Evolutionary conservation across 2,329 filamentous ascomycete genomes (phyloP), one percentile per base, ranked within the genome.

Genomic region (Emmonsiellopsis sp.): DNA sequence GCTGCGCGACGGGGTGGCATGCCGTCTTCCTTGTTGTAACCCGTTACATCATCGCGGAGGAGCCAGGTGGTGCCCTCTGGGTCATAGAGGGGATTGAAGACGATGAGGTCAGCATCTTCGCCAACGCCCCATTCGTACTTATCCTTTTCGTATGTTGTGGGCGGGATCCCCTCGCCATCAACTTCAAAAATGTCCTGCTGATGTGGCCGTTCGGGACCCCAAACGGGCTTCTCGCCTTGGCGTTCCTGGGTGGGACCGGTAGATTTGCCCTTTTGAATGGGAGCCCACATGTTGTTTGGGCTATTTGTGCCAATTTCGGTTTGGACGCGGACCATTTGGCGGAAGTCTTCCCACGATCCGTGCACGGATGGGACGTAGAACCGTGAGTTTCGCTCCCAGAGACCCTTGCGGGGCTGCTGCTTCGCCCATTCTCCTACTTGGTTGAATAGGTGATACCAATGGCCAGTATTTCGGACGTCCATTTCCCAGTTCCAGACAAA

Each of bases 401-500:
- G 76, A 0, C 86, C 85, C 68, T 89, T 90, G 10, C 88, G 78
- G 1, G 88, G 87, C 69, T 93, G 88, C 46, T 80, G 72, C 58
- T 78, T 81, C 13, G 86, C 79, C 85, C 86, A 93, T 44, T 74
- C 72, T 62, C 82, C 79, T 38, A 89, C 73, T 65, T 85, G 85
- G 59, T 82, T 79, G 63, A 92, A 80, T 16, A 89, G 70, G 57
- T 88, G 82, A 59, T 86, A 90, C 73, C 87, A 92, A 70, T 95
- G 89, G 37, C 90, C 89, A 0, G 87, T 93, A 68, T 94, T 95
- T 32, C 89, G 84, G 44, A 91, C 83, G 63, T 95, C 90, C 85
- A 95, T 92, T 69, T 95, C 90, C 88, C 90, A 94, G 60, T 95
- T 88, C 90, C 90, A 95, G 70, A 90, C 89, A 71, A 84, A 88